Evolutionary conservation across 331 rosid genomes (phyloP), one percentile per base, ranked within the genome.

Genomic region (Arachis monticola): DNA sequence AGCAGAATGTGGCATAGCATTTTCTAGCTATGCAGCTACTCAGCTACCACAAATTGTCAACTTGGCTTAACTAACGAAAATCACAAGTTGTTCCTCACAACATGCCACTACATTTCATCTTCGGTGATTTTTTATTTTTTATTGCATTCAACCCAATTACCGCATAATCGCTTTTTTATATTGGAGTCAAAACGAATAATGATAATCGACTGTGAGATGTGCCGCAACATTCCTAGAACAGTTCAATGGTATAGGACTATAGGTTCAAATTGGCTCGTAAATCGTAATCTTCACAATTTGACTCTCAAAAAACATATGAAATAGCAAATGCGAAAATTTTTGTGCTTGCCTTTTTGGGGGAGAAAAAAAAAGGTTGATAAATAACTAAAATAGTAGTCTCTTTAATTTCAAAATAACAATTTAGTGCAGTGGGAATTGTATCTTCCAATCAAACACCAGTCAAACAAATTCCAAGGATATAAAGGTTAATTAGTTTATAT

Each of bases 381-480:
- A 46, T 46, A 71, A 68, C 69, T 63, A 41, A 27, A 27, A 27
- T 60, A 71, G 52, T 60, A 72, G 32, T 67, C 62, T 50, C 8
- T 55, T 38, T 50, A 73, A 80, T 58, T 71, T 71, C 38, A 72
- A 45, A 50, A 59, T 55, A 22, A 8, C 60, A 61, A 68, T 42
- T 74, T 55, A 65, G 62, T 52, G 66, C 68, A 76, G 80, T 75
- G 80, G 69, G 79, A 68, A 72, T 74, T 83, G 46, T 42, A 47
- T 80, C 72, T 57, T 68, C 91, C 88, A 83, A 86, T 83, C 60
- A 76, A 52, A 68, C 8, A 63, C 30, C 17, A 71, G 89, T 87
- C 96, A 90, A 79, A 80, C 70, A 79, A 90, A 84, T 79, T 87
- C 78, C 69, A 64, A 77, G 48, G 56, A 58, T 42, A 69, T 55